Percentiles rank a stretch among this genome's conserved stretches.
Evolutionary conservation across 805 yeast genomes (phyloP).

Genomic region (Metschnikowia gelsemii): DNA sequence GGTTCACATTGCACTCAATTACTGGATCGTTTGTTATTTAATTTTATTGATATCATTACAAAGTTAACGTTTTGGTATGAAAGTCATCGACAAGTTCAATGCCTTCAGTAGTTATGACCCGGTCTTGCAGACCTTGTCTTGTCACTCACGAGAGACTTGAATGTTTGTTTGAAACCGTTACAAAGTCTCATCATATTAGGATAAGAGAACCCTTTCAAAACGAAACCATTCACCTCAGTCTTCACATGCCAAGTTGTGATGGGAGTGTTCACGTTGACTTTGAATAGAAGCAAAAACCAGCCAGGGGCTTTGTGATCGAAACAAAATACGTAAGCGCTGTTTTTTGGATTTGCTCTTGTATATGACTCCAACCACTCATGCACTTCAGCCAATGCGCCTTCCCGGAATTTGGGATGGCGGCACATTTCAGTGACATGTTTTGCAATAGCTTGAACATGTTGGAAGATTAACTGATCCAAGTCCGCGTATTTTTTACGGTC

Average conservation of each 20-base stretch:
- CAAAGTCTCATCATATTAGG: constrained; percentile 87
- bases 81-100: neutral
- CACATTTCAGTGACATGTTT: constrained; percentile 81
- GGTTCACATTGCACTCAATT: neutral
- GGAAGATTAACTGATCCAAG: constrained; percentile 88
- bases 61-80: neutral
- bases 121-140: constrained; percentile 18
- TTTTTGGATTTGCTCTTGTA: constrained; percentile 85
- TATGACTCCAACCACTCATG: constrained; percentile 84
- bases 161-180: constrained; percentile 87
- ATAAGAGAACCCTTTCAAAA: constrained; percentile 73
- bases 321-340: constrained; percentile 88
- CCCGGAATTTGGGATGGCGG: constrained; percentile 83
- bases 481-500: constrained; percentile 75
- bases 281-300: constrained; percentile 85
- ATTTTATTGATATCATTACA: constrained; percentile 1
- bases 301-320: constrained; percentile 91
- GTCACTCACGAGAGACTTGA: constrained; percentile 34
- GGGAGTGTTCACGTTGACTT: constrained; percentile 66
- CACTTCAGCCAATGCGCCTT: constrained; percentile 76
- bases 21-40: neutral
- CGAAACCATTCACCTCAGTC: constrained; percentile 85
- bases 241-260: constrained; percentile 86
- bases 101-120: constrained; percentile 15
- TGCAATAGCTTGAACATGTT: constrained; percentile 81